These are phyloP conservation scores for Caryocar brasiliense DNA, from an alignment of 441 rosid genomes.

Conservation along the genomic window DNA sequence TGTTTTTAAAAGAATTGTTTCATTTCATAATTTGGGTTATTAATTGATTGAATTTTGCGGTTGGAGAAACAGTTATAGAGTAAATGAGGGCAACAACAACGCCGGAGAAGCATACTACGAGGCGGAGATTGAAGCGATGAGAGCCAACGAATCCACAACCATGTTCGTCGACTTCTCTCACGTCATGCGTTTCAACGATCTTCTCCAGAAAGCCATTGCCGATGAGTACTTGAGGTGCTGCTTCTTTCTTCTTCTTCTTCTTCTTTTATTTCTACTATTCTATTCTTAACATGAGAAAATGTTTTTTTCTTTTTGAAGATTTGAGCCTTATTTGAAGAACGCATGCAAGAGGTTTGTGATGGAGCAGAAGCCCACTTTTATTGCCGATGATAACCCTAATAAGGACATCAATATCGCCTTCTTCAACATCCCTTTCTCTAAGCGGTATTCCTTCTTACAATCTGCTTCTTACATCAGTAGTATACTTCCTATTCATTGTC, in stretches of 20 bases:
- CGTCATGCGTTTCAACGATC: slow-evolving; percentile 68
- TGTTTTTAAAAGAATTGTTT: no score
- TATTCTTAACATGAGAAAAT: no score
- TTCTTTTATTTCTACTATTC: not conserved
- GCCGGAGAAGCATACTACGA: slow-evolving; percentile 49
- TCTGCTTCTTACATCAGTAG: not conserved
- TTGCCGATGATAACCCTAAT: slow-evolving; percentile 68
- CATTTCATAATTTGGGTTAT: no score
- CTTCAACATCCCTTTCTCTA: slow-evolving; percentile 72
- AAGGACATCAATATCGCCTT: slow-evolving; percentile 82
- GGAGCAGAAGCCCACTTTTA: slow-evolving; percentile 60
- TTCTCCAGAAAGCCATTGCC: slow-evolving; percentile 76
- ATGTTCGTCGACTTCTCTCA: slow-evolving; percentile 86
- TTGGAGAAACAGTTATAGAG: slow-evolving; percentile 47
- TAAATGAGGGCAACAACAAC: slow-evolving; percentile 33
- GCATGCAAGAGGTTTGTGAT: slow-evolving; percentile 87
- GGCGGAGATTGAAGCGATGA: slow-evolving; percentile 67
- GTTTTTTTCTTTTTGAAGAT: slow-evolving; percentile 18
- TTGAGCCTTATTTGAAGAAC: slow-evolving; percentile 73
- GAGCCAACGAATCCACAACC: slow-evolving; percentile 61
- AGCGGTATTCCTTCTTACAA: slow-evolving; percentile 32
- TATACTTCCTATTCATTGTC: no score
- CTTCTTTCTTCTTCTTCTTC: not conserved
- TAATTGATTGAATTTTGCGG: no score
- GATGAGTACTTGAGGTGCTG: slow-evolving; percentile 68